A percentile compares a stretch with the other conserved stretches of the same genome.
These are phyloP conservation scores for Arabis alpina DNA, from an alignment of 345 rosid species.

Conservation along the genomic window DNA sequence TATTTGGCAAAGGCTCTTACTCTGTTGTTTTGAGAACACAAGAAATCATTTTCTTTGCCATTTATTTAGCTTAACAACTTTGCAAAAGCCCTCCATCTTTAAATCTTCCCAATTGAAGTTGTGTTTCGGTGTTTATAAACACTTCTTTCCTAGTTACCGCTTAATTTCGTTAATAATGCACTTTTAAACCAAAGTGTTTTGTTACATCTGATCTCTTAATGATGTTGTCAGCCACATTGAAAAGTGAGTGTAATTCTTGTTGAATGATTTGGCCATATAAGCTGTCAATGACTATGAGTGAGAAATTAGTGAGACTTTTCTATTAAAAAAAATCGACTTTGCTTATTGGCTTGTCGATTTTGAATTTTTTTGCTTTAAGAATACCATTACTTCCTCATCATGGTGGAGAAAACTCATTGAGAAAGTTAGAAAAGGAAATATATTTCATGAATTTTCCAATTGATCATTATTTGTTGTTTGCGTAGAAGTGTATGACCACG, in stretches of 20 bases:
- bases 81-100: neutral
- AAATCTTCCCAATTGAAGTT: neutral
- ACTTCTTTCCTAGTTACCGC: too few relatives aligned
- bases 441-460: too few relatives aligned
- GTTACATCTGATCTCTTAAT: neutral
- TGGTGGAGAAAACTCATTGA: neutral
- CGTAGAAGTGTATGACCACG: too few relatives aligned
- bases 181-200: neutral
- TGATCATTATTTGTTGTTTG: too few relatives aligned
- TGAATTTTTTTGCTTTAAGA: conserved; percentile 16
- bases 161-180: too few relatives aligned
- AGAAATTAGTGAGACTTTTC: neutral
- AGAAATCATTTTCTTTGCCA: conserved; percentile 14
- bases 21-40: conserved; percentile 19
- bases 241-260: too few relatives aligned
- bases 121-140: neutral
- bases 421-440: too few relatives aligned
- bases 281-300: conserved; percentile 12
- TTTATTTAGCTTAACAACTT: conserved; percentile 5
- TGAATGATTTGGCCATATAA: conserved; percentile 8
- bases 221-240: neutral
- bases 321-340: neutral
- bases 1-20: conserved; percentile 10
- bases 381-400: neutral
- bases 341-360: conserved; percentile 10